phyloP scores from a whole-genome alignment of 1,139 yeast species.

The Debaryomyces coudertii region DNA sequence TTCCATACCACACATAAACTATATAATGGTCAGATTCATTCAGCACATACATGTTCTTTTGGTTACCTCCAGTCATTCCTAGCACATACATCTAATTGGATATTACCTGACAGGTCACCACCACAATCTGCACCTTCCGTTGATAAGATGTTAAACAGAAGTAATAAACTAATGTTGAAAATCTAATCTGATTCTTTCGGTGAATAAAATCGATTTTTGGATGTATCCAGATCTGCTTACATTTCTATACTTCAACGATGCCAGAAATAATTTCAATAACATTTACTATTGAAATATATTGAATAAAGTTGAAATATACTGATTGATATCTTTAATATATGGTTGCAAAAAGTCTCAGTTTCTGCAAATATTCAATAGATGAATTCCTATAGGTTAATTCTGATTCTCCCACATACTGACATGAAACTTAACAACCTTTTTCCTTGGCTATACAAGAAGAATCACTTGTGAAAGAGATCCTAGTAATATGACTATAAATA shows the following conservation, averaged over 20 bases:
- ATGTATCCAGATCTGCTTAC: not conserved
- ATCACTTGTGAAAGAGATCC: no score
- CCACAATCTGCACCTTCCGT: conserved; percentile 5
- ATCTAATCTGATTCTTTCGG: not conserved
- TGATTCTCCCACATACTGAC: no score
- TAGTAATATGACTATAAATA: no score
- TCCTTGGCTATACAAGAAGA: no score
- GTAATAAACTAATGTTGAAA: conserved; percentile 1
- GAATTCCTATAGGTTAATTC: no score
- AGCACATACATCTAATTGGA: conserved; percentile 4
- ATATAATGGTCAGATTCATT: conserved; percentile 4
- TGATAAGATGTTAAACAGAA: not conserved
- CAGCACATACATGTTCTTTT: not conserved
- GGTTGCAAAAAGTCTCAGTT: no score
- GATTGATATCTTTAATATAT: no score
- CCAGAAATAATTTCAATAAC: not conserved
- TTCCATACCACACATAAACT: conserved; percentile 3
- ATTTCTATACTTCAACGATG: not conserved
- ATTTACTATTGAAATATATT: no score
- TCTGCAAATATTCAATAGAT: no score
- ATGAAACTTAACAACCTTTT: no score
- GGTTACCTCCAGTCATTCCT: conserved; percentile 8
- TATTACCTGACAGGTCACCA: conserved; percentile 4
- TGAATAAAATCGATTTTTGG: not conserved
- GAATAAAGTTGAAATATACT: no score